These are phyloP conservation scores for Acer saccharum DNA, from an alignment of 345 rosid species.

Conservation along the genomic window DNA sequence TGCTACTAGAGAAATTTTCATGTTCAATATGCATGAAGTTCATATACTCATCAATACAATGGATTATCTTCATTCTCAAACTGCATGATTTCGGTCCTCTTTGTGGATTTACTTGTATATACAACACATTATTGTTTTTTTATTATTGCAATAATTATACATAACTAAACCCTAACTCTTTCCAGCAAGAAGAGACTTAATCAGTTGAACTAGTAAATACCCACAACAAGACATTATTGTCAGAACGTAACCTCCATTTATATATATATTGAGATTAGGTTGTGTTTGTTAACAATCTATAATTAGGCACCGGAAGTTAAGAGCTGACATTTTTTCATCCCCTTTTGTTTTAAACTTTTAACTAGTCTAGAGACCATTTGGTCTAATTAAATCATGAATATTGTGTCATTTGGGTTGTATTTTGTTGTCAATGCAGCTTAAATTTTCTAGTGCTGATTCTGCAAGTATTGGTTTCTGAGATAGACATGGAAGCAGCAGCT, in stretches of 20 bases:
- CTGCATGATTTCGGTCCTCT: not conserved
- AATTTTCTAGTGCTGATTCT: slow-evolving; percentile 71
- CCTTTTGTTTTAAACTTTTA: not conserved
- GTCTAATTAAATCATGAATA: not conserved
- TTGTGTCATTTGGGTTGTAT: not conserved
- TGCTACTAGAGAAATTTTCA: slow-evolving; percentile 22
- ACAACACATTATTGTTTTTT: not conserved
- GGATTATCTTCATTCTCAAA: not conserved
- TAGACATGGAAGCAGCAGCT: slow-evolving; percentile 51
- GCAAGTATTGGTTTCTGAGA: slow-evolving; percentile 66
- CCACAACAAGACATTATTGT: not conserved
- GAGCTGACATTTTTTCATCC: not conserved
- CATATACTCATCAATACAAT: not conserved
- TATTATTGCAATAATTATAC: no score
- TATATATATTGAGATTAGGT: no score
- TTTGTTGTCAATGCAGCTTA: not conserved
- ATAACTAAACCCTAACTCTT: not conserved
- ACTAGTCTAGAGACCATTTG: not conserved
- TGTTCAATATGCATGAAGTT: not conserved
- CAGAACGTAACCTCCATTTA: no score
- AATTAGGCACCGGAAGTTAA: no score
- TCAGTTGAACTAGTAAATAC: not conserved
- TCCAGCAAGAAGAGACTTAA: not conserved
- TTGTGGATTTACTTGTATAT: not conserved
- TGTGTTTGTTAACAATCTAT: no score